phyloP scores from a whole-genome alignment of 768 basidiomycete genomes.

The Neoboletus brunneissimus region DNA sequence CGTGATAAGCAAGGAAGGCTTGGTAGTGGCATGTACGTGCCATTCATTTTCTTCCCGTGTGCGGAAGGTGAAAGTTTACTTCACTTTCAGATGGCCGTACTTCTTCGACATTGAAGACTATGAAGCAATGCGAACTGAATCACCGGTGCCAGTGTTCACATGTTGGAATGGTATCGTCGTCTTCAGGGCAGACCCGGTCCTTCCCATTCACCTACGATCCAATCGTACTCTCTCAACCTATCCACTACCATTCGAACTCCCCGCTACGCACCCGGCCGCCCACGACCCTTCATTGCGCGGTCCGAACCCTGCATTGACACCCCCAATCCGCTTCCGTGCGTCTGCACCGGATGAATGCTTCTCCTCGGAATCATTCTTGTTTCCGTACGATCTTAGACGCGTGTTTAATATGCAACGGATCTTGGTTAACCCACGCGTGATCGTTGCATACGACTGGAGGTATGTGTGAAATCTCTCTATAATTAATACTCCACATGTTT shows the following conservation, averaged over 20 bases:
- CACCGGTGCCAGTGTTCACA: constrained; percentile 42
- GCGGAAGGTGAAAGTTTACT: not conserved
- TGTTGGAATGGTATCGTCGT: constrained; percentile 49
- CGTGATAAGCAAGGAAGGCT: constrained; percentile 21
- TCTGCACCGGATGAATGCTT: constrained; percentile 19
- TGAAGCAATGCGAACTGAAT: constrained; percentile 35
- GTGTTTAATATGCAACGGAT: constrained; percentile 37
- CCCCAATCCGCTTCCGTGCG: constrained; percentile 15
- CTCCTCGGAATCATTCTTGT: constrained; percentile 39
- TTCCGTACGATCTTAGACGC: constrained; percentile 44
- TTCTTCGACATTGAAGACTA: constrained; percentile 39
- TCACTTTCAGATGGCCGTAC: constrained; percentile 35
- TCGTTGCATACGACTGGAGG: constrained; percentile 39
- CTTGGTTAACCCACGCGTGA: constrained; percentile 39
- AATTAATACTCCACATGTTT: no score
- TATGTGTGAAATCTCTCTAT: constrained; percentile 1
- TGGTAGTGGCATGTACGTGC: constrained; percentile 14
- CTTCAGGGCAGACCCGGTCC: constrained; percentile 39
- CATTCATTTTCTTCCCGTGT: no score
- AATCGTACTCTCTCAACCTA: constrained; percentile 36
- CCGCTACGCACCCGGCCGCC: constrained; percentile 15
- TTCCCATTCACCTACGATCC: constrained; percentile 38
- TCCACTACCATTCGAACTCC: constrained; percentile 24
- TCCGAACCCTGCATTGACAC: constrained; percentile 20
- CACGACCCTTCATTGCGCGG: constrained; percentile 10